A percentile compares a stretch with the other conserved stretches of the same genome.
Evolutionary conservation across 306 rosid species (phyloP).

Genomic region (Cicer chorassanicum): DNA sequence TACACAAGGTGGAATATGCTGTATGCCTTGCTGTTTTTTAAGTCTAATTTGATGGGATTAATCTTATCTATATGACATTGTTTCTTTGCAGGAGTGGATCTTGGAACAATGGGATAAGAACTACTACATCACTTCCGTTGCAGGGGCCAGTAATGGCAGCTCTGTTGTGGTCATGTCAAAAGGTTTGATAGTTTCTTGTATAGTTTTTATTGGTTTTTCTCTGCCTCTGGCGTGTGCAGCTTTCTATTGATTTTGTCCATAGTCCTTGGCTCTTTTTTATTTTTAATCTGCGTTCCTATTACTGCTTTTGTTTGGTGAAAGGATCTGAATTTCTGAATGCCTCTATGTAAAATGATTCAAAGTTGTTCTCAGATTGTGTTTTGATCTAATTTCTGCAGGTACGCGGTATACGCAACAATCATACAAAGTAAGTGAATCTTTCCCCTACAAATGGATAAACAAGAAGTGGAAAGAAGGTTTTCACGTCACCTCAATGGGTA

Average conservation of each 20-base stretch:
- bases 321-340: conserved; percentile 1
- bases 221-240: background rate
- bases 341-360: background rate
- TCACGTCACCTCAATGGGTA: conserved; percentile 97
- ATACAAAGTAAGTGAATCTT: conserved; percentile 97
- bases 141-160: conserved; percentile 67
- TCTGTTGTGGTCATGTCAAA: conserved; percentile 60
- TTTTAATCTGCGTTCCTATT: background rate
- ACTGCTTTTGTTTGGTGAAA: background rate
- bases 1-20: conserved; percentile 76
- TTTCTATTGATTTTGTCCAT: conserved; percentile 6
- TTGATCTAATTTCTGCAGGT: conserved; percentile 55
- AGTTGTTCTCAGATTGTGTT: background rate
- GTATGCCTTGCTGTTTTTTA: conserved; percentile 18
- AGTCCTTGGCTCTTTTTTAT: background rate
- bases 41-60: conserved; percentile 6
- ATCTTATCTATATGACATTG: background rate
- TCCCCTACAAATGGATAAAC: conserved; percentile 97
- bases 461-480: conserved; percentile 98
- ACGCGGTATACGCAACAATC: conserved; percentile 94
- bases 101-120: conserved; percentile 60
- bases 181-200: conserved; percentile 42
- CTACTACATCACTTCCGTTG: conserved; percentile 57
- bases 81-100: conserved; percentile 57
- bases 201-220: background rate